Percentiles rank a stretch among this genome's conserved stretches.
These are phyloP conservation scores for Erigeron philadelphicus DNA, from an alignment of 140 eudicot genomes.

Conservation along the genomic window DNA sequence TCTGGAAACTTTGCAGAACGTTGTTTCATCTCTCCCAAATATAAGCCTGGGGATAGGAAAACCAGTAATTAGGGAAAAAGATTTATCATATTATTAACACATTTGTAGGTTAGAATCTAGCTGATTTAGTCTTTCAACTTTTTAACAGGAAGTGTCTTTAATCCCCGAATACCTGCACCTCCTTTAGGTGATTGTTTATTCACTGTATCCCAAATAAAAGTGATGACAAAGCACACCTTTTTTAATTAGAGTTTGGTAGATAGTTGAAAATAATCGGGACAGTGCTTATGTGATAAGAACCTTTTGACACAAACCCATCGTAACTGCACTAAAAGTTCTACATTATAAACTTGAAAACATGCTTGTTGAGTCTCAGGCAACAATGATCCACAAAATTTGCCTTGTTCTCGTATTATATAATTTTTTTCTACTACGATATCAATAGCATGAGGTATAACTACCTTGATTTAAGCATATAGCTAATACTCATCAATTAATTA, in stretches of 20 bases:
- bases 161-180: background rate
- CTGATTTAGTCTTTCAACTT: background rate
- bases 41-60: no score
- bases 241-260: background rate
- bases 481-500: background rate
- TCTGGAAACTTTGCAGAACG: no score
- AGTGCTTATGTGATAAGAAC: background rate
- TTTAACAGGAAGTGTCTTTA: background rate
- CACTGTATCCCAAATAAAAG: background rate
- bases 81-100: no score
- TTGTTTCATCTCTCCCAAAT: no score
- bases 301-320: background rate
- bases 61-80: no score
- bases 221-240: background rate
- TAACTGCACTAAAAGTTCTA: background rate
- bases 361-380: no score
- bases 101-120: no score
- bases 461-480: background rate
- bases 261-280: constrained; percentile 6
- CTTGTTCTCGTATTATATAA: no score
- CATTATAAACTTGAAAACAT: no score
- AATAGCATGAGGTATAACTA: no score
- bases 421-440: no score
- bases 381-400: no score
- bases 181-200: background rate